Evolutionary conservation across 768 basidiomycete species (phyloP), one percentile per base, ranked within the genome.

Genomic region (Psilocybe azurescens): DNA sequence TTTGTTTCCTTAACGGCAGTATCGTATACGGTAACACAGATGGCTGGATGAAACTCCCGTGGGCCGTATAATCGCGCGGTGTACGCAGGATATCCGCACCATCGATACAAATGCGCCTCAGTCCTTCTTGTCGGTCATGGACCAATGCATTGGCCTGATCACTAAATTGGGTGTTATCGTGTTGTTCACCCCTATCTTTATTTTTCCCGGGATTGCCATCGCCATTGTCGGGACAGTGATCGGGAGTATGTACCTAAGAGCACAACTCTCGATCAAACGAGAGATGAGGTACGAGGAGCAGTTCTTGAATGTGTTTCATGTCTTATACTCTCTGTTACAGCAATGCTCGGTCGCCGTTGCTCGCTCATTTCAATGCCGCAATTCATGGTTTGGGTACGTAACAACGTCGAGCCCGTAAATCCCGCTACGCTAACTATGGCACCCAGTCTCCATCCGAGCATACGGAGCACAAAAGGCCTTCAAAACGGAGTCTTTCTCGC

Each of bases 381-480:
- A 81, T 90, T 36, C 74, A 78, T 65, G 89, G 88, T 8, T 64
- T 88, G 47, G 72, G 80, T 79, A 75, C 55, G 75, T 61, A 32
- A 46, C 14, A 5, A 36, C 1, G 13, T 48, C 1, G 53, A 14
- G 7, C n/a, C 18, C 2, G 47, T 36, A 16, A 24, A 24, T 33
- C n/a, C 10, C 16, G 4, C 16, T 36, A n/a, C 9, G n/a, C 32
- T 53, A 18, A 50, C 33, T 38, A 14, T 6, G 13, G 5, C 36
- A 18, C 16, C 39, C 11, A 81, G 80, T 73, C 28, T 81, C 86
- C 6, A 85, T 91, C 58, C 81, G 89, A 30, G 89, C 89, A 0
- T 91, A 86, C 66, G 83, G 84, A 2, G 85, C 83, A 10, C 79
- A 89, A 74, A 70, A 77, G 28, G 62, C 72, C 3, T 88, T 80